A percentile compares a stretch with the other conserved stretches of the same genome.
phyloP scores from a whole-genome alignment of 192 early-diverging fungal species.

The Coemansia sp. region DNA sequence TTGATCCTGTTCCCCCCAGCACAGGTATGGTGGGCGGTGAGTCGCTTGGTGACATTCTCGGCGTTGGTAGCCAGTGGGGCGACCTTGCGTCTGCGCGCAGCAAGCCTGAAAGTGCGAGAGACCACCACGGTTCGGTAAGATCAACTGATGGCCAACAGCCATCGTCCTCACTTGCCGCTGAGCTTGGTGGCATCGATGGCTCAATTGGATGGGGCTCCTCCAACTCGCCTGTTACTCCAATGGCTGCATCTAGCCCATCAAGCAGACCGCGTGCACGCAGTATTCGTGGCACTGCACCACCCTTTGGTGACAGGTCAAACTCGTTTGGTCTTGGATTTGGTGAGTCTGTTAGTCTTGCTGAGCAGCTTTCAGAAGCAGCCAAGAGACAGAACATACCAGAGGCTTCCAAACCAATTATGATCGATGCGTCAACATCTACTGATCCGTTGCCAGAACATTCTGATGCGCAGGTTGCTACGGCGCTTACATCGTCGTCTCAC shows the following conservation, averaged over 20 bases:
- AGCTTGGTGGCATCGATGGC: constrained; percentile 23
- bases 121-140: not conserved
- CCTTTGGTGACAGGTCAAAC: constrained; percentile 28
- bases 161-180: constrained; percentile 25
- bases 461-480: constrained; percentile 6
- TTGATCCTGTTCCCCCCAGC: not conserved
- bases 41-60: constrained; percentile 50
- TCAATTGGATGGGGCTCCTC: not conserved
- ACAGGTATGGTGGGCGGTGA: constrained; percentile 12
- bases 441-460: constrained; percentile 12
- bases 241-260: constrained; percentile 9
- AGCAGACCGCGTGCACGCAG: constrained; percentile 19
- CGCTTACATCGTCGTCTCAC: not conserved
- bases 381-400: not conserved
- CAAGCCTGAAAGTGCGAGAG: constrained; percentile 19
- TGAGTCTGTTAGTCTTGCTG: constrained; percentile 38
- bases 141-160: not conserved
- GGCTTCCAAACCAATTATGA: constrained; percentile 10
- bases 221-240: constrained; percentile 18
- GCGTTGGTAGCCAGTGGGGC: constrained; percentile 37
- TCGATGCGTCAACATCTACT: constrained; percentile 34
- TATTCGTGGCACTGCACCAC: constrained; percentile 27
- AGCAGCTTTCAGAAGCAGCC: constrained; percentile 37
- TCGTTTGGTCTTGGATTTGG: constrained; percentile 47
- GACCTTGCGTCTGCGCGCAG: constrained; percentile 32